phyloP scores from a whole-genome alignment of 305 asterid species.

The Fraxinus nigra region DNA sequence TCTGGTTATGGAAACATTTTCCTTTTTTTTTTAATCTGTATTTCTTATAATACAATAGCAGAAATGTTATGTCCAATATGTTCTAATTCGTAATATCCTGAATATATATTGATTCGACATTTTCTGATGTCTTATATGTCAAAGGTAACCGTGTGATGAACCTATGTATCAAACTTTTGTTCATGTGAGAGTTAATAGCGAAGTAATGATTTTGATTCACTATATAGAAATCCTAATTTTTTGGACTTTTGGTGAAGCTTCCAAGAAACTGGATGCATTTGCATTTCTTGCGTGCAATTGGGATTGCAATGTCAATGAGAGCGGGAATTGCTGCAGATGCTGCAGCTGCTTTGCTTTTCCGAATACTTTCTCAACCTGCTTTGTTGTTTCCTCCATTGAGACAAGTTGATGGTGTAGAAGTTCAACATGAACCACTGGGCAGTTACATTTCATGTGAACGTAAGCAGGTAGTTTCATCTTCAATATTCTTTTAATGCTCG shows the following conservation, averaged over 20 bases:
- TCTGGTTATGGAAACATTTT: conserved; percentile 1
- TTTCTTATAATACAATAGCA: neutral
- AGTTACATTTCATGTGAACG: conserved; percentile 54
- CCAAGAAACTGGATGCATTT: conserved; percentile 99
- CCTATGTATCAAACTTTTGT: neutral
- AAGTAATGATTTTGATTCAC: conserved; percentile 15
- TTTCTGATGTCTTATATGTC: neutral
- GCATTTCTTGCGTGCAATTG: conserved; percentile 98
- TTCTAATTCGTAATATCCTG: neutral
- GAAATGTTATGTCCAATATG: neutral
- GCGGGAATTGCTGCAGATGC: conserved; percentile 96
- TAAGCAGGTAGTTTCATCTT: conserved; percentile 58
- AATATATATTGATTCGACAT: neutral
- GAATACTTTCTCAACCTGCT: conserved; percentile 96
- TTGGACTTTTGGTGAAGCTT: conserved; percentile 56
- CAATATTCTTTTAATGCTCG: conserved; percentile 21
- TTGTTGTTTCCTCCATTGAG: conserved; percentile 91
- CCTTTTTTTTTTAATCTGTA: neutral
- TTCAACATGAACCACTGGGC: conserved; percentile 60
- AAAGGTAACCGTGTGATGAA: neutral
- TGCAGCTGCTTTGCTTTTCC: conserved; percentile 98
- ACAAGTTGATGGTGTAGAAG: conserved; percentile 89
- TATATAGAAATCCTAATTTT: conserved; percentile 22
- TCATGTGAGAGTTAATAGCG: neutral
- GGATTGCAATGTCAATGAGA: conserved; percentile 98